phyloP scores from a whole-genome alignment of 2,329 filamentous ascomycete genomes.

The Torrubiellomyces zombiae region DNA sequence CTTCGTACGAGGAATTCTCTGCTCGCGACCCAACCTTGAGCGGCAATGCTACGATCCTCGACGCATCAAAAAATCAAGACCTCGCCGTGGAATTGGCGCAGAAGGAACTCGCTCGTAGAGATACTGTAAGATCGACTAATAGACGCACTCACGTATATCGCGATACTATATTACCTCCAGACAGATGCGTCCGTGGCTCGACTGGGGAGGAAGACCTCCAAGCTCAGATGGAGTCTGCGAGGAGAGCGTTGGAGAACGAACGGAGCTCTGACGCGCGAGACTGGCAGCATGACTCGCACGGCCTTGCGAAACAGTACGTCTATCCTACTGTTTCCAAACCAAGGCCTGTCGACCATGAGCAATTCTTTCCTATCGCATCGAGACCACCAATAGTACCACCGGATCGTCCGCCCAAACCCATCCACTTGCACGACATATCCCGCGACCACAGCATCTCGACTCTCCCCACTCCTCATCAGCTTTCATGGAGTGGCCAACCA shows the following conservation, averaged over 20 bases:
- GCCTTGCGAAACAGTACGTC: constrained; percentile 21
- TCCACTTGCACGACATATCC: constrained; percentile 3
- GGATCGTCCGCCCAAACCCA: constrained; percentile 16
- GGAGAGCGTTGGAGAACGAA: constrained; percentile 25
- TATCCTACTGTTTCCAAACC: constrained; percentile 42
- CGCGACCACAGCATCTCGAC: background rate
- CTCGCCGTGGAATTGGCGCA: constrained; percentile 63
- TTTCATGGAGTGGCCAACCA: too few species aligned
- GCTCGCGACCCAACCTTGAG: constrained; percentile 44
- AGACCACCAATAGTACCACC: constrained; percentile 10
- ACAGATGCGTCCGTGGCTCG: too few species aligned
- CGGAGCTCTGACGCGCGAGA: constrained; percentile 10
- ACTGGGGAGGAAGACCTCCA: constrained; percentile 24
- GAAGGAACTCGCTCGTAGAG: constrained; percentile 52
- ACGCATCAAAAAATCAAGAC: constrained; percentile 55
- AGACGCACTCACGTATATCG: constrained; percentile 24
- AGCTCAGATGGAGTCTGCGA: constrained; percentile 35
- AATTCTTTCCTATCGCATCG: constrained; percentile 18
- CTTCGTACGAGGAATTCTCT: constrained; percentile 29
- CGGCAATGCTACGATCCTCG: constrained; percentile 41
- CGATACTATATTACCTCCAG: constrained; percentile 2
- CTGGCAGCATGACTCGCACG: too few species aligned
- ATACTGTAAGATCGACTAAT: constrained; percentile 40
- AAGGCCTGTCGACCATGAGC: constrained; percentile 27
- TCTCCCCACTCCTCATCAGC: too few species aligned